Base-by-base conservation (phyloP, 495 filamentous ascomycete genomes). In the Aspergillus carlsbadensis region DNA sequence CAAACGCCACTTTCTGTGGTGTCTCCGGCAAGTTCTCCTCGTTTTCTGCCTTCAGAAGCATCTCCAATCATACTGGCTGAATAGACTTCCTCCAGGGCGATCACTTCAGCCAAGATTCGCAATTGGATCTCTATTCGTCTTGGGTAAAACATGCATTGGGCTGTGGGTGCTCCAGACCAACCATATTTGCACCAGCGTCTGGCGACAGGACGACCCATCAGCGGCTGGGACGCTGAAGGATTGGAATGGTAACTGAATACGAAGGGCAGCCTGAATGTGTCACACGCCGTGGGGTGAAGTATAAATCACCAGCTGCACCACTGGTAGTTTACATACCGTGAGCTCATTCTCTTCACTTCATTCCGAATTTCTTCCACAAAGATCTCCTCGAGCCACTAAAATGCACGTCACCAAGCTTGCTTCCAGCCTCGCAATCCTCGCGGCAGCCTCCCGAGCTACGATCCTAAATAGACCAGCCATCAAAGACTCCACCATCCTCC, bases 401-500 rank as follows among this genome's bases (percentile, higher is more conserved):
- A 50, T 39, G 47, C 21, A 15, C 43, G 14, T n/a, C 15, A 15
- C 33, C 42, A 26, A 47, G 33, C 20, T 56, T n/a, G 10, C 37
- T 31, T 39, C 41, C 41, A 21, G 20, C 4, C 42, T 48, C 33
- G 43, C 53, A 14, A 15, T 39, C 34, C 21, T 56, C 15, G 42
- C 34, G 15, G 7, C 53, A 6, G 22, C 26, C 31, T 39, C 53
- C 53, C 53, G 31, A 13, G 43, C 52, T 21, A 37, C 31, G 0
- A 20, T 39, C 1, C 26, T 56, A 39, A 24, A 50, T 24, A 48
- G 35, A 4, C 43, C 60, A 0, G 51, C 54, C 15, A 46, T 52
- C 39, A 62, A 58, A 49, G 60, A 62, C 46, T 33, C 60, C 11
- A 62, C 60, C 6, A 62, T 62, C 40, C 0, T 52, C 6, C 58